Conservation (phyloP, 2,329 filamentous ascomycete genomes). For the Trichoderma cornu-damae region DNA sequence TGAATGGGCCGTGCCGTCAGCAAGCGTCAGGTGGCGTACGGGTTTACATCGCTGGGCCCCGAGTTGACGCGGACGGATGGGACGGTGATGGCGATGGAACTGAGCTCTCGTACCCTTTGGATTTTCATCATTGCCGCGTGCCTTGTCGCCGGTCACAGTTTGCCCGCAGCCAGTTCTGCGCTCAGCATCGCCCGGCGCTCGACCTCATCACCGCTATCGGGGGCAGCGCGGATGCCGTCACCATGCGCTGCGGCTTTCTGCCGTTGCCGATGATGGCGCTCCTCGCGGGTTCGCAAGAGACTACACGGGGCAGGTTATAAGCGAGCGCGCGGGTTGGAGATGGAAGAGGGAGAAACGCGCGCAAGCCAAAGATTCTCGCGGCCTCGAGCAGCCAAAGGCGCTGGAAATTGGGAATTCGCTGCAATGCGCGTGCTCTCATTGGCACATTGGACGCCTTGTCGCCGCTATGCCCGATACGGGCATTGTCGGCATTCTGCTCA, state of each 20-base stretch:
- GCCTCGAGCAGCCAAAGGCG: background rate
- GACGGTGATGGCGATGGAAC: background rate
- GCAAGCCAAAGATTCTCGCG: background rate
- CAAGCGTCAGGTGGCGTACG: background rate
- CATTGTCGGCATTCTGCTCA: constrained; percentile 1
- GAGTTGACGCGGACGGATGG: background rate
- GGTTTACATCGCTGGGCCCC: background rate
- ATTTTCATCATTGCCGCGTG: constrained; percentile 19
- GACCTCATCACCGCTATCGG: constrained; percentile 8
- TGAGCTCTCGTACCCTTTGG: constrained; percentile 18
- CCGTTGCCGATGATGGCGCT: background rate
- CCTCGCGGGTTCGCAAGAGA: background rate
- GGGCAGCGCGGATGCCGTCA: background rate
- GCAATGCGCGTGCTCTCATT: background rate
- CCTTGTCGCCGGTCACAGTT: background rate
- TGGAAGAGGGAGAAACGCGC: background rate
- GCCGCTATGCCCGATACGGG: background rate
- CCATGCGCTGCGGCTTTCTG: background rate
- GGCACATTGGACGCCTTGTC: background rate
- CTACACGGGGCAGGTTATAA: background rate
- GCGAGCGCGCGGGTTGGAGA: background rate
- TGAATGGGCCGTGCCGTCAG: background rate
- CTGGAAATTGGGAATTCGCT: background rate
- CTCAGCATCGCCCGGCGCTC: constrained; percentile 6
- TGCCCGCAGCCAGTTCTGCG: background rate